A percentile compares a stretch with the other conserved stretches of the same genome.
These are phyloP conservation scores for Fusarium nurragi DNA, from an alignment of 2,329 filamentous ascomycete species.

Conservation along the genomic window DNA sequence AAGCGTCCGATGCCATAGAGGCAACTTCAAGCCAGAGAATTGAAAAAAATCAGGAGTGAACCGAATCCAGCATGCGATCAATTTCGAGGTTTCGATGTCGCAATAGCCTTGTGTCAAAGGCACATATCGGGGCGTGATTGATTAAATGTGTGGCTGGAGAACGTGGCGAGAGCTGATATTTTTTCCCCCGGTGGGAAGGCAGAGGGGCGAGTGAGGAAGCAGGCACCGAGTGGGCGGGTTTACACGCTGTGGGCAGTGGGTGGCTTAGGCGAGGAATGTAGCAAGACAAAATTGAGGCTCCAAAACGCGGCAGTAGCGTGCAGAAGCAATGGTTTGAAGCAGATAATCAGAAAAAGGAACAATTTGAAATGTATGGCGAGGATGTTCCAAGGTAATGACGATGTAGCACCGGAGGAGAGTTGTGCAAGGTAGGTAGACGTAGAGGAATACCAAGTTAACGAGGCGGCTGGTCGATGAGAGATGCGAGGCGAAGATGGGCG, in stretches of 20 bases:
- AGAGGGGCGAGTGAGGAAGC: constrained; percentile 36
- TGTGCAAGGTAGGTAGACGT: constrained; percentile 31
- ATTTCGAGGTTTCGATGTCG: constrained; percentile 38
- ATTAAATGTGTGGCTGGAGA: constrained; percentile 55
- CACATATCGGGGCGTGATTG: constrained; percentile 51
- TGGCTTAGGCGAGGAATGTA: constrained; percentile 38
- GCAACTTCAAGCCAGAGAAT: constrained; percentile 37
- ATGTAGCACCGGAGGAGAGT: constrained; percentile 31
- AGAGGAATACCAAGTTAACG: constrained; percentile 33
- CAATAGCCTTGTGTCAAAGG: constrained; percentile 43
- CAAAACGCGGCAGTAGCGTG: constrained; percentile 24
- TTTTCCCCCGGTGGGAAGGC: constrained; percentile 39
- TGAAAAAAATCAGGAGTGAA: constrained; percentile 26
- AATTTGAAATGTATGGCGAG: constrained; percentile 28
- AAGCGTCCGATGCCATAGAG: constrained; percentile 65
- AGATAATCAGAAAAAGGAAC: constrained; percentile 8
- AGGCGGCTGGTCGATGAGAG: constrained; percentile 39
- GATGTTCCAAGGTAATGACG: constrained; percentile 32
- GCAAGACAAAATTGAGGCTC: constrained; percentile 38
- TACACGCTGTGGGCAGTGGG: constrained; percentile 36
- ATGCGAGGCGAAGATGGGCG: constrained; percentile 41
- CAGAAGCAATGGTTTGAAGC: constrained; percentile 24
- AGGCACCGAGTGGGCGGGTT: constrained; percentile 33
- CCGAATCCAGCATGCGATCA: constrained; percentile 37
- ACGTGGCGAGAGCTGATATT: constrained; percentile 56